Evolutionary conservation across 371 early-diverging fungal genomes (phyloP).

Genomic region (Phascolomyces articulosus): DNA sequence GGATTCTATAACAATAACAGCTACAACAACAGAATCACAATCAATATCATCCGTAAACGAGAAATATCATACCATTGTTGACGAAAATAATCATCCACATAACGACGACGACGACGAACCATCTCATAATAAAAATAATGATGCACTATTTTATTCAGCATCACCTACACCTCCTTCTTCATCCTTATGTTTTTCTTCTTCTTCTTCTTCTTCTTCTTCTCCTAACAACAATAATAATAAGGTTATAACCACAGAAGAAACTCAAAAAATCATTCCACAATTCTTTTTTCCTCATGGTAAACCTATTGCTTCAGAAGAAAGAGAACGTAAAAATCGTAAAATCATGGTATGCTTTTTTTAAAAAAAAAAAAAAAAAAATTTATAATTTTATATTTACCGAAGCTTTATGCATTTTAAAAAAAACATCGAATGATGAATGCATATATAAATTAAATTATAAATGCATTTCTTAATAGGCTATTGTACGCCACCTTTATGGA

Average conservation of each 20-base stretch:
- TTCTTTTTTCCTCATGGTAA: slow-evolving; percentile 48
- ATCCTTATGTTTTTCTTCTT: background rate
- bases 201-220: background rate
- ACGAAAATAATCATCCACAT: no score
- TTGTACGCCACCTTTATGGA: slow-evolving; percentile 29
- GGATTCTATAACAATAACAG: background rate
- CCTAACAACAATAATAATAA: background rate
- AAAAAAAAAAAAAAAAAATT: background rate
- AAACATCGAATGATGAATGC: no score
- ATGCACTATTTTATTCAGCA: no score
- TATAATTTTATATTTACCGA: background rate
- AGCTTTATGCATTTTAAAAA: no score
- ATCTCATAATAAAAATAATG: no score
- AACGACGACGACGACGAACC: no score
- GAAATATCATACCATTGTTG: no score
- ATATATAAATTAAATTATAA: background rate
- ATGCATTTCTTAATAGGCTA: slow-evolving; percentile 4
- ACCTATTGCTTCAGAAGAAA: slow-evolving; percentile 31
- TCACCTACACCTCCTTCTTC: no score
- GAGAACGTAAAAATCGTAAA: slow-evolving; percentile 24
- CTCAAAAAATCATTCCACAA: slow-evolving; percentile 28
- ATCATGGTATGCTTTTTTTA: slow-evolving; percentile 42
- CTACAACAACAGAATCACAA: background rate
- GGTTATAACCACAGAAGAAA: background rate
- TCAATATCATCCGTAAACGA: no score